Conservation (phyloP, 2,329 filamentous ascomycete species). For the Colletotrichum tamarilloi region DNA sequence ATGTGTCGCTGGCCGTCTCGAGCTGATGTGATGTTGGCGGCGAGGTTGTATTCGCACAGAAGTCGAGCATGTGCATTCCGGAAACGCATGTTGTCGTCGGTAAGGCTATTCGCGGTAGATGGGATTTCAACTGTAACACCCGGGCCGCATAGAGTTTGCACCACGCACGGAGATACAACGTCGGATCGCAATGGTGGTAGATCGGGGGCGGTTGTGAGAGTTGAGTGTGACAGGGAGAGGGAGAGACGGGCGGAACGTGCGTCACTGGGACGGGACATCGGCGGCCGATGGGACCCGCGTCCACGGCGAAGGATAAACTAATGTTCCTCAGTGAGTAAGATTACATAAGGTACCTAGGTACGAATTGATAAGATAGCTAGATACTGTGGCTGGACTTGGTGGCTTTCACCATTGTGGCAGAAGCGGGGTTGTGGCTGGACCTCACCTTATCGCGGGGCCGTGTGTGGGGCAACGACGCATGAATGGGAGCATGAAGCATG, state of each 20-base stretch:
- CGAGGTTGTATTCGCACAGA: neutral
- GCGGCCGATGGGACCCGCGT: neutral
- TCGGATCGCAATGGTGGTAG: conserved; percentile 16
- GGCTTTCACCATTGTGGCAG: neutral
- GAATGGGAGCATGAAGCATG: conserved; percentile 33
- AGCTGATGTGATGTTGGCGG: conserved; percentile 6
- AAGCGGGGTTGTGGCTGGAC: conserved; percentile 14
- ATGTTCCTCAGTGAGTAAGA: neutral
- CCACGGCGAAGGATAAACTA: neutral
- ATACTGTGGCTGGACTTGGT: rapidly evolving
- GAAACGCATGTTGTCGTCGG: neutral
- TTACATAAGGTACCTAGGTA: neutral
- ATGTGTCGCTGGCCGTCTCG: neutral
- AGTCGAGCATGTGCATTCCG: neutral
- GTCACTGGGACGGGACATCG: neutral
- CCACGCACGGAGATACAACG: conserved; percentile 17
- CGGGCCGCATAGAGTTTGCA: conserved; percentile 10
- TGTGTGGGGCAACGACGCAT: conserved; percentile 22
- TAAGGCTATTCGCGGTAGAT: conserved; percentile 7
- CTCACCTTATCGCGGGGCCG: neutral
- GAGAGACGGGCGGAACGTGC: neutral
- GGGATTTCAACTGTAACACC: conserved; percentile 16
- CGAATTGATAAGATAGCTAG: neutral
- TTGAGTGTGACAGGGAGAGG: neutral
- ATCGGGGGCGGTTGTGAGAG: conserved; percentile 13